Evolutionary conservation across 148 eudicot species (phyloP).

Genomic region (Vaccinium macrocarpon): DNA sequence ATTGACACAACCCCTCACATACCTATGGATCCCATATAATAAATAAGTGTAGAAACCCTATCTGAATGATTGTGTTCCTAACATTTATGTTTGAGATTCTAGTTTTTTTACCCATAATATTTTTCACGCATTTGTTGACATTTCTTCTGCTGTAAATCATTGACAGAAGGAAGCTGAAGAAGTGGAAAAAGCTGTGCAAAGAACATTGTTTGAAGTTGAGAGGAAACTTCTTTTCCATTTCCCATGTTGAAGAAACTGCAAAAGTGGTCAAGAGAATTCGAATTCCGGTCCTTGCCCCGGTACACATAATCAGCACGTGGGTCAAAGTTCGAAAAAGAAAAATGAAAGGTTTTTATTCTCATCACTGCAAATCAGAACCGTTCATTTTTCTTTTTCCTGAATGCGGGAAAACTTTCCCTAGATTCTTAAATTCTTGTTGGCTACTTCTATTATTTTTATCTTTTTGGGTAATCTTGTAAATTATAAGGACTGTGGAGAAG

Average conservation of each 20-base stretch:
- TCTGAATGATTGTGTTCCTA: no score
- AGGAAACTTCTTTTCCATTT: constrained; percentile 17
- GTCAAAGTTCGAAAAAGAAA: neutral
- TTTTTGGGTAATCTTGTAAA: neutral
- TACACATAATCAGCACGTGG: neutral
- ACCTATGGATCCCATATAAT: no score
- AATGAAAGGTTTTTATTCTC: no score
- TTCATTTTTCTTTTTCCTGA: no score
- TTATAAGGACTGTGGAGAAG: neutral
- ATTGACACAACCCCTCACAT: no score
- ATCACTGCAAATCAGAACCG: no score
- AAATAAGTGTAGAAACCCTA: no score
- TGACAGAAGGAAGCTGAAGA: constrained; percentile 31
- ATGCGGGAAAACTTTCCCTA: no score
- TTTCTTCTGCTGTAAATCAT: neutral
- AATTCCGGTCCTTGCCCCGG: neutral
- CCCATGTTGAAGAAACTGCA: neutral
- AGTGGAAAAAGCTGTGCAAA: constrained; percentile 33
- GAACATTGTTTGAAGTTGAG: constrained; percentile 30
- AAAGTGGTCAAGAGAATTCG: neutral
- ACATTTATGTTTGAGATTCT: no score
- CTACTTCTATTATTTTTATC: neutral
- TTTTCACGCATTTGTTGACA: neutral
- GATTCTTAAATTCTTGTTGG: no score
- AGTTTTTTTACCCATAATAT: no score